A percentile compares a stretch with the other conserved stretches of the same genome.
phyloP scores from a whole-genome alignment of 2,329 filamentous ascomycete species.

The Verticillium albo-atrum region DNA sequence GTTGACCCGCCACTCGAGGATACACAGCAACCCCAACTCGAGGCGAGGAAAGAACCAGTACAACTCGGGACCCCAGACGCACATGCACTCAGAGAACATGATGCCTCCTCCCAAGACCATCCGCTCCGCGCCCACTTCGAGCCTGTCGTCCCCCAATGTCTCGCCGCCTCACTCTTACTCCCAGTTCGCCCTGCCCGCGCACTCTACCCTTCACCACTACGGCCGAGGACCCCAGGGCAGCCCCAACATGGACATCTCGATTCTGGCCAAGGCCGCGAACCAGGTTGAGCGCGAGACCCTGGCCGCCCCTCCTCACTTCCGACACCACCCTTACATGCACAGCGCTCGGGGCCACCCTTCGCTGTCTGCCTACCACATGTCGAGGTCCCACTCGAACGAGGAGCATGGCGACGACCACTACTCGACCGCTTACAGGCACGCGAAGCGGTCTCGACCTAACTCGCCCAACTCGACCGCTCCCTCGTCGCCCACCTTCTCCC shows the following conservation, averaged over 20 bases:
- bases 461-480: conserved; percentile 94
- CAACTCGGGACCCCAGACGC: conserved; percentile 27
- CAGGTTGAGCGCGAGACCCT: conserved; percentile 58
- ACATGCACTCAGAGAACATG: conserved; percentile 56
- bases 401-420: conserved; percentile 76
- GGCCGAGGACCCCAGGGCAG: conserved; percentile 33
- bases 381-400: conserved; percentile 77
- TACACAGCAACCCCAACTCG: conserved; percentile 99
- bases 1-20: conserved; percentile 91
- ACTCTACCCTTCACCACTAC: conserved; percentile 44
- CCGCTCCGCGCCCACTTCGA: conserved; percentile 82
- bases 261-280: conserved; percentile 56
- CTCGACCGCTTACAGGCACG: conserved; percentile 59
- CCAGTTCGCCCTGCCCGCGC: conserved; percentile 54
- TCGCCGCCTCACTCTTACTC: conserved; percentile 89
- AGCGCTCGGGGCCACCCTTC: conserved; percentile 62
- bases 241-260: conserved; percentile 48
- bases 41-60: conserved; percentile 76
- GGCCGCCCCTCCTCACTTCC: conserved; percentile 34
- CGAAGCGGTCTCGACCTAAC: conserved; percentile 87
- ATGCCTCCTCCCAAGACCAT: conserved; percentile 82
- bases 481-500: conserved; percentile 92
- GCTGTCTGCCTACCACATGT: conserved; percentile 90
- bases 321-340: conserved; percentile 50
- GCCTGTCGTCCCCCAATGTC: conserved; percentile 88